Percentiles rank a stretch among this genome's conserved stretches.
phyloP scores from a whole-genome alignment of 129 eudicot genomes.

The Flaveria sonorensis region DNA sequence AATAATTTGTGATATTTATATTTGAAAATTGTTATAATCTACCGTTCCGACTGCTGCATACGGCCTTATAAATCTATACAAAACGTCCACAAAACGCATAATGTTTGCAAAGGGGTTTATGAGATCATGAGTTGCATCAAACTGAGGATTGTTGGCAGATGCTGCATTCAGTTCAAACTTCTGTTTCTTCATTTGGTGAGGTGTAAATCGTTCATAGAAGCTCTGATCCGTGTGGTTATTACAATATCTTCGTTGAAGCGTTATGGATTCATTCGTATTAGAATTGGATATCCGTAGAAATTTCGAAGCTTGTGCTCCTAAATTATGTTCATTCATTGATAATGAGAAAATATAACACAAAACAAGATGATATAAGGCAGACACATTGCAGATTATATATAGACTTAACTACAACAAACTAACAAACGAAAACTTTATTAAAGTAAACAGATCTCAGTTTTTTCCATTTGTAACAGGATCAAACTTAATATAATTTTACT shows the following conservation, averaged over 20 bases:
- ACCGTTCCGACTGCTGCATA: slow-evolving; percentile 38
- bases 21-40: background rate
- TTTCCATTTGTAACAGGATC: background rate
- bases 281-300: background rate
- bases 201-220: slow-evolving; percentile 12
- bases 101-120: slow-evolving; percentile 4
- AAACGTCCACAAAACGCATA: slow-evolving; percentile 5
- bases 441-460: background rate
- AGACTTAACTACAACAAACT: background rate
- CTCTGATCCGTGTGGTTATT: background rate
- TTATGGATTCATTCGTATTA: background rate
- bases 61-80: slow-evolving; percentile 33
- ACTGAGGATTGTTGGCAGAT: slow-evolving; percentile 20
- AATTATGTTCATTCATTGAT: background rate
- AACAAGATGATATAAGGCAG: background rate
- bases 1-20: background rate
- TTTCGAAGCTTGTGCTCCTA: slow-evolving; percentile 25
- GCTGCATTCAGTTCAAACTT: slow-evolving; percentile 27
- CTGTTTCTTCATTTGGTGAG: background rate
- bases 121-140: slow-evolving; percentile 26
- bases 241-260: slow-evolving; percentile 9
- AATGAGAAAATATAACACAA: background rate
- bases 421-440: background rate
- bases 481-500: background rate
- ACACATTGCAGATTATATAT: background rate